phyloP scores from a whole-genome alignment of 1,284 basidiomycete species.

The Rhodotorula sp. region DNA sequence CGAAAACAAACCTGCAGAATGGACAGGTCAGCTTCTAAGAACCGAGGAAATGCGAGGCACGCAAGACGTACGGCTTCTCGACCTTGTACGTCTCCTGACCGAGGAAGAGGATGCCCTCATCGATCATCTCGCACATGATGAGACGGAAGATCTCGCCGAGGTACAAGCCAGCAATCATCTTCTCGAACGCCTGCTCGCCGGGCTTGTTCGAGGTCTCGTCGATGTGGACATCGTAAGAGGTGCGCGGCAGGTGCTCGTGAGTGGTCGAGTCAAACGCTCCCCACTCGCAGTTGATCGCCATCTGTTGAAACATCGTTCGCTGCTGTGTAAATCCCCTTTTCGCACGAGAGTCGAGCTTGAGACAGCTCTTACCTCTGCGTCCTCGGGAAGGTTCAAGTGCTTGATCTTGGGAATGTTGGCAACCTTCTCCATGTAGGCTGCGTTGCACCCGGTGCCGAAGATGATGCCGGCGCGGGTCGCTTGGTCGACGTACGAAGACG shows the following conservation, averaged over 20 bases:
- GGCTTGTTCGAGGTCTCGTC: slow-evolving; percentile 96
- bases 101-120: slow-evolving; percentile 93
- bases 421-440: slow-evolving; percentile 76
- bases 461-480: slow-evolving; percentile 85
- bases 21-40: background rate
- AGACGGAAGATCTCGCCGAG: slow-evolving; percentile 94
- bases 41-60: background rate
- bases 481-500: slow-evolving; percentile 92
- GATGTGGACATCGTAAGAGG: slow-evolving; percentile 89
- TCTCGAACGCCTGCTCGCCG: slow-evolving; percentile 91
- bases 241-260: slow-evolving; percentile 81
- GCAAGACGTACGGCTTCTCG: slow-evolving; percentile 43
- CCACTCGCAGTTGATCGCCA: slow-evolving; percentile 98
- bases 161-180: slow-evolving; percentile 97
- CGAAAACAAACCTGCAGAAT: slow-evolving; percentile 58
- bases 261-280: slow-evolving; percentile 96
- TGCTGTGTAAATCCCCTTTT: slow-evolving; percentile 46
- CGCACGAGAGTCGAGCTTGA: background rate
- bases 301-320: slow-evolving; percentile 53
- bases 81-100: slow-evolving; percentile 67
- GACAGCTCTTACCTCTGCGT: slow-evolving; percentile 47
- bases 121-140: slow-evolving; percentile 91
- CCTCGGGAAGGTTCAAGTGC: slow-evolving; percentile 63
- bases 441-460: slow-evolving; percentile 98
- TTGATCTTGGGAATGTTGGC: slow-evolving; percentile 72